Evolutionary conservation across 495 filamentous ascomycete species (phyloP).

Genomic region (Opeltia flavorubescens): DNA sequence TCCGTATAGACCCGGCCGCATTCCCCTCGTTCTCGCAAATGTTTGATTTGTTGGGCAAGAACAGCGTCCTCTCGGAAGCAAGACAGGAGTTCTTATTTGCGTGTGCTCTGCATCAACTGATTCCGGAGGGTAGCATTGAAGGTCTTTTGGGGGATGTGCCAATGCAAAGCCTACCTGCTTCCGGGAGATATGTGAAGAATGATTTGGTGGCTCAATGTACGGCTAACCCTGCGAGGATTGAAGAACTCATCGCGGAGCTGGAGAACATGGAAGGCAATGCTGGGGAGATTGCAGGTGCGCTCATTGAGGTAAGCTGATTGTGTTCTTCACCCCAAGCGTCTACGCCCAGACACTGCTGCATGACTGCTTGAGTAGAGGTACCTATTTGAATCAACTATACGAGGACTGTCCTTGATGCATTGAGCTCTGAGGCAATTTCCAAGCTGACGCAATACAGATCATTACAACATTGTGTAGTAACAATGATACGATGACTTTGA

Average conservation of each 20-base stretch:
- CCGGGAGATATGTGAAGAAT: slow-evolving; percentile 63
- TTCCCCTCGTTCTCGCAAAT: slow-evolving; percentile 70
- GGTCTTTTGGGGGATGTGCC: slow-evolving; percentile 73
- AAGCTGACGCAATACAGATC: slow-evolving; percentile 34
- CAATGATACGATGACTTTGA: slow-evolving; percentile 85
- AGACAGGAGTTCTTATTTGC: slow-evolving; percentile 87
- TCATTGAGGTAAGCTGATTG: slow-evolving; percentile 51
- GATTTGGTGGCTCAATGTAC: slow-evolving; percentile 61
- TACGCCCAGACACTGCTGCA: background rate
- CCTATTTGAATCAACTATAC: background rate
- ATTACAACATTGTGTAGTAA: slow-evolving; percentile 63
- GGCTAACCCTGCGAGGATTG: slow-evolving; percentile 53
- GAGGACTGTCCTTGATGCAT: no score
- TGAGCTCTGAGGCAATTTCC: no score
- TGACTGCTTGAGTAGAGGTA: background rate
- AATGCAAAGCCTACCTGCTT: slow-evolving; percentile 62
- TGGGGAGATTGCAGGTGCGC: slow-evolving; percentile 69
- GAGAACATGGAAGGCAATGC: slow-evolving; percentile 94
- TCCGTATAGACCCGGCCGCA: slow-evolving; percentile 58
- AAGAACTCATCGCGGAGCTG: slow-evolving; percentile 62
- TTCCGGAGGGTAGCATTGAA: slow-evolving; percentile 66
- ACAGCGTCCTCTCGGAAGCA: slow-evolving; percentile 64
- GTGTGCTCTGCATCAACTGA: slow-evolving; percentile 71
- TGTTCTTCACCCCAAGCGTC: no score
- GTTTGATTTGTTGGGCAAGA: slow-evolving; percentile 62